Base-by-base conservation (phyloP, 202 grass and related monocot species). In the Setaria viridis region DNA sequence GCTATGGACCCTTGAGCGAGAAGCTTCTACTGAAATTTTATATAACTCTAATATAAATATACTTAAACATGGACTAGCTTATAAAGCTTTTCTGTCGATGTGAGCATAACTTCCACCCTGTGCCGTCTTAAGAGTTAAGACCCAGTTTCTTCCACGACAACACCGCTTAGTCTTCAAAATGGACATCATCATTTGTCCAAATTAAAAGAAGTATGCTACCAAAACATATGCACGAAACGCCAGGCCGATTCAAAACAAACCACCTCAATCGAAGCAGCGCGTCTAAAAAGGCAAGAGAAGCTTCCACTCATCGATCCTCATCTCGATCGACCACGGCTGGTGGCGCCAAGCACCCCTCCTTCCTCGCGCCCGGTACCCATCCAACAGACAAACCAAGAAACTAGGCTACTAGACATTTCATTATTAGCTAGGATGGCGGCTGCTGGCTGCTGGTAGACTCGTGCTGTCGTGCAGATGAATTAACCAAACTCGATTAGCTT, bases 1-100 rank as follows among this genome's bases (percentile, higher is more conserved):
- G 89, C 95, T 93, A 92, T 93, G 91, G 85, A 98, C 87, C 91
- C 90, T n/a, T 46, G 43, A 6, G 9, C 1, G 43, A 0, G 6
- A 5, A 6, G 4, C 6, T 5, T 0, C 39, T 6, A 41, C 39
- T 6, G 5, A 6, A 41, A 37, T 4, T 37, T 37, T 25, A 25
- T 25, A 25, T 25, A 25, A 25, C 35, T 37, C 3, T 37, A 37
- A 41, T 6, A 41, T 41, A 41, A 41, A 41, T 37, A 4, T 4
- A 41, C 5, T 41, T 6, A 41, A 5, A 0, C 4, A 41, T 6
- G 39, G 6, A 41, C 6, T 6, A 6, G 39, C 6, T 41, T 41
- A 41, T 5, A 41, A 6, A 41, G 1, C 1, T 46, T 46, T 49
- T 49, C 11, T 49, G 11, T 54, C 15, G 15, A 6, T 3, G 15